Evolutionary conservation across 176 grass and related monocot species (phyloP), one percentile per base, ranked within the genome.

Genomic region (Lolium rigidum): DNA sequence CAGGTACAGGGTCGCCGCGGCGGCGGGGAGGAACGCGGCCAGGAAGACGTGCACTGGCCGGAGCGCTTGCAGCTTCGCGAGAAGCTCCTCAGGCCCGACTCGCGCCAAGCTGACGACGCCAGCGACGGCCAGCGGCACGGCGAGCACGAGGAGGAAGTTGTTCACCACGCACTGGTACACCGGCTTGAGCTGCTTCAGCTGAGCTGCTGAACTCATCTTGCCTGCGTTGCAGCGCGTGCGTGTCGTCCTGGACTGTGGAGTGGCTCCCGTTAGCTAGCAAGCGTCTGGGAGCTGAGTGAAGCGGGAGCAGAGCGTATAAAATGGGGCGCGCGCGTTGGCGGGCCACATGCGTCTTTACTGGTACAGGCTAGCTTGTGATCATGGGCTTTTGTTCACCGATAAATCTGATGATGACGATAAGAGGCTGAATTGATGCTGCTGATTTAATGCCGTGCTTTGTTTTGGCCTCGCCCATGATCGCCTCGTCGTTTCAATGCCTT

Each of bases 151-250:
- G 0, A 94, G 55, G 77, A 94, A 89, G 70, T 94, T 85, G 80
- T 94, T 89, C 79, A 92, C 89, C 68, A 92, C 84, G 39, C 81
- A 76, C 43, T 92, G 87, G 80, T 94, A 94, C 43, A 80, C 61
- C 52, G 79, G 72, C 72, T 93, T 90, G 1, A 93, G 85, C 22
- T 72, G 77, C 86, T 62, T 91, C 4, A 87, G 71, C 57, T 59
- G 83, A 3, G 57, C 16, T 24, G 76, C 22, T 22, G 76, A 69
- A 22, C 56, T 82, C 89, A 90, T 90, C 16, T n/a, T 80, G 72
- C 31, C 17, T 7, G 20, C 57, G 9, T 38, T 70, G 37, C 65
- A 4, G 46, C 14, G 71, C 15, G 71, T 2, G 71, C 71, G 21
- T 72, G 70, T 43, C 39, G 17, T 1, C 3, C 31, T 35, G 31